Base-by-base conservation (phyloP, 495 filamentous ascomycete genomes). In the Geopyxis carbonaria region DNA sequence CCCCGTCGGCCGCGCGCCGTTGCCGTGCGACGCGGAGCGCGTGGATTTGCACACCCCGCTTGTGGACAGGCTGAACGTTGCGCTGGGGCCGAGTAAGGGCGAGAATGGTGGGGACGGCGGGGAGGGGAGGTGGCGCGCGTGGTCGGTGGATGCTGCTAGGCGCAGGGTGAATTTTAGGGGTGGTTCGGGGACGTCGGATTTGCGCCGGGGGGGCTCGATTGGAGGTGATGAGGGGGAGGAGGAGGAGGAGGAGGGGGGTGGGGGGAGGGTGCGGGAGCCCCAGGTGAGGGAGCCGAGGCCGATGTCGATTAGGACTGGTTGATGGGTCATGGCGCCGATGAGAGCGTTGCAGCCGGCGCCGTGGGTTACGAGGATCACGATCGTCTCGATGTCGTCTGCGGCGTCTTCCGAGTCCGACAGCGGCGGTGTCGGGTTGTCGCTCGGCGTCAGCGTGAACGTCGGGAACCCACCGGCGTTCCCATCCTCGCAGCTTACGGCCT, bases 291-390 rank as follows among this genome's bases (percentile, higher is more conserved):
- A 92, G 6, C 86, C 79, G 61, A 87, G 83, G 22, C 72, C 76
- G 11, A 95, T 79, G 55, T 95, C 86, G 34, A 89, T 66, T 5
- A 99, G 67, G 2, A 87, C 80, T 0, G 89, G 83, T 45, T 87
- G 78, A 38, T 86, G 77, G 0, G 81, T 91, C 39, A 99, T 64
- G 3, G 82, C 82, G 4, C 87, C 85, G 34, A 95, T 85, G 33
- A 99, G 59, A 0, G 89, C 91, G 60, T 99, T 99, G 59, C 89
- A 93, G 34, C 86, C 91, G 8, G 91, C 91, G n/a, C 87, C 87
- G 51, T 99, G 89, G 0, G 91, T 93, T 35, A 99, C 82, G 9
- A 99, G 59, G 21, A 99, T 67, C n/a, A 99, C 59, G 5, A 95
- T 73, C 0, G 80, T 68, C 48, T 95, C 81, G 3, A 67, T 61